phyloP scores from a whole-genome alignment of 345 rosid species.

The Linum trigynum region DNA sequence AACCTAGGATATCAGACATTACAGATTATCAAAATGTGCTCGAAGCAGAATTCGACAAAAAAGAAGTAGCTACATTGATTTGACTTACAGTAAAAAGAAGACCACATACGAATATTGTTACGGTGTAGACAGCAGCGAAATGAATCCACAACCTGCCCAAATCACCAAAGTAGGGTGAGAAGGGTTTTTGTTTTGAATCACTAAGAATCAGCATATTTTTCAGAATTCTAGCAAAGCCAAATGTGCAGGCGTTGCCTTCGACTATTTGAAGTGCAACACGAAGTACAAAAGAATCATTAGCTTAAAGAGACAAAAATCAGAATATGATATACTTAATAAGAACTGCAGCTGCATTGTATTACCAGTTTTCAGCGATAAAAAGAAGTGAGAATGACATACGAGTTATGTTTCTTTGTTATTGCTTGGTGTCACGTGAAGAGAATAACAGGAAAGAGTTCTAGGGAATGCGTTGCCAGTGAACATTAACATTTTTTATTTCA shows the following conservation, averaged over 20 bases:
- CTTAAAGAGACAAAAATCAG: too few relatives aligned
- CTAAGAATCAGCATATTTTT: background rate
- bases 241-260: too few relatives aligned
- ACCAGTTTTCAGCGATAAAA: background rate
- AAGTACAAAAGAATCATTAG: too few relatives aligned
- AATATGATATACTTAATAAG: too few relatives aligned
- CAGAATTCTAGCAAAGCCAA: too few relatives aligned
- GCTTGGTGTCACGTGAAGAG: background rate
- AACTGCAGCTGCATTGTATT: too few relatives aligned
- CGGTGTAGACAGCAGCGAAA: constrained; percentile 64
- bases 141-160: constrained; percentile 86
- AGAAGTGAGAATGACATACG: background rate
- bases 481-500: too few relatives aligned
- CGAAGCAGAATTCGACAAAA: background rate
- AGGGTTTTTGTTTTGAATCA: constrained; percentile 5
- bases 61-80: constrained; percentile 3
- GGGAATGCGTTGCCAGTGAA: background rate
- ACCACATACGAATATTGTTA: constrained; percentile 61
- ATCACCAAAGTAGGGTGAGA: constrained; percentile 18
- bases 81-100: constrained; percentile 70
- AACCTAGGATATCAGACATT: background rate
- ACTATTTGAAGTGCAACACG: background rate
- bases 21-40: constrained; percentile 1
- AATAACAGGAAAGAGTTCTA: too few relatives aligned
- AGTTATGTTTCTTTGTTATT: background rate